A percentile compares a stretch with the other conserved stretches of the same genome.
phyloP scores from a whole-genome alignment of 768 basidiomycete genomes.

The Mycena kentingensis region DNA sequence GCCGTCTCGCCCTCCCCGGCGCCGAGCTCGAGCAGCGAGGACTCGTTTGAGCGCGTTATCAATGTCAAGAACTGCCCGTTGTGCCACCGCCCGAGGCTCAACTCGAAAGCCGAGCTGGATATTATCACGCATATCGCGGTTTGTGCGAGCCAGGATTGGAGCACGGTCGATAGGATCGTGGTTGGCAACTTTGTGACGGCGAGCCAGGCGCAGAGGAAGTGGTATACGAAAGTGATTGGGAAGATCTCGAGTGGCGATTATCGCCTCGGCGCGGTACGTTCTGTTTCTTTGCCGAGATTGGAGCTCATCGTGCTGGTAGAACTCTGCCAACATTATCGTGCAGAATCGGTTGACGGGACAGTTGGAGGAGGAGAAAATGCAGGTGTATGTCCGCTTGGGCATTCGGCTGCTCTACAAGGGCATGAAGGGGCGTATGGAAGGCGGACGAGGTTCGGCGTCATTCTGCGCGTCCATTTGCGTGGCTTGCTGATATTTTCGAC shows the following conservation, averaged over 20 bases:
- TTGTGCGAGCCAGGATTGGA: slow-evolving; percentile 94
- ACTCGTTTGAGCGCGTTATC: slow-evolving; percentile 80
- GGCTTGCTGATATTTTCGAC: slow-evolving; percentile 5
- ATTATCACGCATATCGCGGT: slow-evolving; percentile 97
- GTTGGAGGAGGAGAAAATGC: slow-evolving; percentile 98
- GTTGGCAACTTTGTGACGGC: slow-evolving; percentile 95
- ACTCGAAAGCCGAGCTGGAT: slow-evolving; percentile 86
- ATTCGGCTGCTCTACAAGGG: slow-evolving; percentile 94
- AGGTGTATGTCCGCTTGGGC: slow-evolving; percentile 87
- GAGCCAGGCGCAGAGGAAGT: slow-evolving; percentile 94
- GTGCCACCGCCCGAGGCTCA: slow-evolving; percentile 86
- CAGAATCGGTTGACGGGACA: slow-evolving; percentile 92
- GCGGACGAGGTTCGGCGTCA: slow-evolving; percentile 66
- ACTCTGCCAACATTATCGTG: slow-evolving; percentile 97
- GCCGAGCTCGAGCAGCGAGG: slow-evolving; percentile 24
- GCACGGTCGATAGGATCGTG: slow-evolving; percentile 81
- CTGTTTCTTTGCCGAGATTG: neutral
- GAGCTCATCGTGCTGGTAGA: slow-evolving; percentile 44
- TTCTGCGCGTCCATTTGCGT: neutral
- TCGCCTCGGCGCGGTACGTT: slow-evolving; percentile 81
- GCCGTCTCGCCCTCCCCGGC: slow-evolving; percentile 16
- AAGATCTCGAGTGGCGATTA: slow-evolving; percentile 89
- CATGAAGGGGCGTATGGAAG: slow-evolving; percentile 86
- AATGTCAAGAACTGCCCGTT: slow-evolving; percentile 94
- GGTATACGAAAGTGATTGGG: slow-evolving; percentile 87